Percentiles rank a stretch among this genome's conserved stretches.
Conservation (phyloP, 495 filamentous ascomycete species). For the Penicillium canariense region DNA sequence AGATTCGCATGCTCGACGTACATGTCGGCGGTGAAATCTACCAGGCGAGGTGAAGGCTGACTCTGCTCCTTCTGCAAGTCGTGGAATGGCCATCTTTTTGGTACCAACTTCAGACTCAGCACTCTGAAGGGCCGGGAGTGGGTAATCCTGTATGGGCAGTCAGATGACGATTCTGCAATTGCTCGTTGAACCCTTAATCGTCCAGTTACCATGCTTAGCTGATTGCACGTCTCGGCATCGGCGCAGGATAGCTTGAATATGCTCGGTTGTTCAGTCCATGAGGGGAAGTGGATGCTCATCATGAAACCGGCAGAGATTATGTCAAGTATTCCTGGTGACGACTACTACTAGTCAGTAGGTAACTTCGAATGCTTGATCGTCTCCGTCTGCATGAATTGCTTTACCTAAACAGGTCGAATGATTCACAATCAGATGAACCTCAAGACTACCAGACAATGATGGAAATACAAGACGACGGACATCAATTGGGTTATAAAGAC, state of each 20-base stretch:
- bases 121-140: slow-evolving; percentile 16
- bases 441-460: slow-evolving; percentile 4
- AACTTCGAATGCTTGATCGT: background rate
- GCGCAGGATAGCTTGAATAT: slow-evolving; percentile 32
- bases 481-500: slow-evolving; percentile 15
- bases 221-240: slow-evolving; percentile 31
- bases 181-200: background rate
- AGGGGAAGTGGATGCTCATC: slow-evolving; percentile 30
- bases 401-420: background rate
- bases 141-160: slow-evolving; percentile 23
- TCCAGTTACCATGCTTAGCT: slow-evolving; percentile 25
- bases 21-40: slow-evolving; percentile 42
- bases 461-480: slow-evolving; percentile 1
- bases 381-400: background rate
- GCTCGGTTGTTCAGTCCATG: slow-evolving; percentile 32
- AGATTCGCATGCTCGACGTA: slow-evolving; percentile 48
- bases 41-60: slow-evolving; percentile 36
- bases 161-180: background rate
- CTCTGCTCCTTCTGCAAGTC: slow-evolving; percentile 41
- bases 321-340: background rate
- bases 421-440: background rate
- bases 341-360: background rate
- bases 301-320: background rate
- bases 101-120: slow-evolving; percentile 20
- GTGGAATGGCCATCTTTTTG: slow-evolving; percentile 44